Percentiles rank a stretch among this genome's conserved stretches.
phyloP scores from a whole-genome alignment of 2,329 filamentous ascomycete genomes.

The Arachnopeziza araneosa region DNA sequence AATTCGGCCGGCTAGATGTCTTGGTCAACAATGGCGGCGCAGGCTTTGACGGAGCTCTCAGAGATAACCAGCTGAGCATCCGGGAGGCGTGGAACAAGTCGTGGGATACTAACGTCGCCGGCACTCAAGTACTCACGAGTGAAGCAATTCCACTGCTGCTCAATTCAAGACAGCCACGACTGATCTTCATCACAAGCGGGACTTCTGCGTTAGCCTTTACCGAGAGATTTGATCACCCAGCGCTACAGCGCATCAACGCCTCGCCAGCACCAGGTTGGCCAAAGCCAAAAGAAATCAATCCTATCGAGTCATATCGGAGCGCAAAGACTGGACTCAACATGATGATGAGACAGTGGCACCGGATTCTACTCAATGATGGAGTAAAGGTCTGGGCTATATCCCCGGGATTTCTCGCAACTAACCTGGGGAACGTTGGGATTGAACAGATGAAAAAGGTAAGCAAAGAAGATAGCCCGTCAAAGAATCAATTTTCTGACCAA shows the following conservation, averaged over 20 bases:
- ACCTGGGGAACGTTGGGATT: constrained; percentile 30
- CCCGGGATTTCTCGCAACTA: constrained; percentile 45
- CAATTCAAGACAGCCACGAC: constrained; percentile 37
- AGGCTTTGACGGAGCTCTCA: constrained; percentile 7
- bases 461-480: constrained; percentile 5
- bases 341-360: constrained; percentile 42
- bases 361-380: constrained; percentile 41
- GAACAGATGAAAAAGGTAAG: constrained; percentile 21
- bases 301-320: constrained; percentile 34
- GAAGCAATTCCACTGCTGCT: constrained; percentile 37
- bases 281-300: constrained; percentile 27
- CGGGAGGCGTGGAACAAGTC: constrained; percentile 36
- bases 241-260: constrained; percentile 19
- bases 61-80: constrained; percentile 4
- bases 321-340: constrained; percentile 43
- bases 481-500: not conserved
- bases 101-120: constrained; percentile 39
- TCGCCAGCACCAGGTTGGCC: constrained; percentile 36
- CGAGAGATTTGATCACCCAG: constrained; percentile 24
- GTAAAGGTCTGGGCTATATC: constrained; percentile 46
- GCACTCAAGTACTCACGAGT: constrained; percentile 34
- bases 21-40: constrained; percentile 33
- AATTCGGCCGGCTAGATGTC: constrained; percentile 30
- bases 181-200: constrained; percentile 43
- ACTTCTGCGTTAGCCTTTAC: constrained; percentile 7